Base-by-base conservation (phyloP, 345 rosid species). In the Salix exigua region DNA sequence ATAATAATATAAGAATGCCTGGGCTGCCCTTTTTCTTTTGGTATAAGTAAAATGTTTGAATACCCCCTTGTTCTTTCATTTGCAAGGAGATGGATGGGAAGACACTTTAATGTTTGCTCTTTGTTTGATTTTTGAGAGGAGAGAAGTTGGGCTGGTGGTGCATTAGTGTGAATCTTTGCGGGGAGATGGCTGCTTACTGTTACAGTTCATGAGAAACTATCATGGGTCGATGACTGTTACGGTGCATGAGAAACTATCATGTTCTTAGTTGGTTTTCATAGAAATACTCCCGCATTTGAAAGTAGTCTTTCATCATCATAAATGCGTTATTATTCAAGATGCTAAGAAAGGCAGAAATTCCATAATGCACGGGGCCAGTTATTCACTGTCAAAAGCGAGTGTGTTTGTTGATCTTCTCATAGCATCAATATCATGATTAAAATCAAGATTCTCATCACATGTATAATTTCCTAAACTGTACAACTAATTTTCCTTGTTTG, bases 21-120 rank as follows among this genome's bases (percentile, higher is more conserved):
- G n/a, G 61, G 8, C 23, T 55, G 4, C 26, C 26, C 13, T n/a
- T 55, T n/a, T 55, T 23, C 10, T 21, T 21, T 21, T n/a, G 61
- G 5, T 55, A 55, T 25, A 21, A 1, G 61, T 55, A 55, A 55
- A 2, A 21, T 55, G 26, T 19, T 55, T 7, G 61, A 55, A 55
- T 55, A 55, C 61, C 25, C 18, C 51, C 46, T 75, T n/a, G 48
- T 66, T 51, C 5, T 30, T 53, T 75, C 28, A 5, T 9, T 25
- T 75, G 72, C 71, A 35, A 51, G 63, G 71, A 51, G 66, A 33
- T 35, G 37, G 53, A 33, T 38, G 61, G 33, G 46, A 66, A 33
- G 23, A 48, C 50, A 50, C 71, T 50, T 31, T 23, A 31, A 28
- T 35, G n/a, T 21, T 16, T 30, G 8, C 9, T 53, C 30, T 25